Conservation (phyloP, 1,284 basidiomycete species). For the Naganishia sp. region DNA sequence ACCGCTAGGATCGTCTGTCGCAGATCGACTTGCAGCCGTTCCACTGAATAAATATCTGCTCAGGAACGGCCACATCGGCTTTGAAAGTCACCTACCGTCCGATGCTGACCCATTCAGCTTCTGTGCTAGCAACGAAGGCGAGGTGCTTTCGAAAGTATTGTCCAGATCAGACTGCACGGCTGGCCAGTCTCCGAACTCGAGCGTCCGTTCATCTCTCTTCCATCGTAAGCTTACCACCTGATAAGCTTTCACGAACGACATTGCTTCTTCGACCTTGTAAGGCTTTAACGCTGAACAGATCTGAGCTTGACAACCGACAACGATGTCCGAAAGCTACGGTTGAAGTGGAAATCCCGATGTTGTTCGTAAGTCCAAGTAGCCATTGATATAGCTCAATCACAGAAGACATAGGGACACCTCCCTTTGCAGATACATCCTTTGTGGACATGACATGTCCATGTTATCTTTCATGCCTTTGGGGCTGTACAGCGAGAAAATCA, state of each 20-base stretch:
- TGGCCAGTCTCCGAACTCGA: neutral
- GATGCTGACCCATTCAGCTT: neutral
- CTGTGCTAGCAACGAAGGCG: neutral
- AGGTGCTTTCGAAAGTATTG: neutral
- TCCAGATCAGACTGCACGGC: neutral
- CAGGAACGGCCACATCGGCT: neutral
- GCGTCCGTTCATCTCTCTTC: neutral
- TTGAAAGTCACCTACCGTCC: neutral
- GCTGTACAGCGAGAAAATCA: neutral
- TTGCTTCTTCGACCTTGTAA: neutral
- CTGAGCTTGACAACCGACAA: too few relatives aligned
- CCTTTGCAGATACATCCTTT: conserved; percentile 5
- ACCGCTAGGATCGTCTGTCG: conserved; percentile 32
- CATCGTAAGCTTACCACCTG: conserved; percentile 12
- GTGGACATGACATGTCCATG: neutral
- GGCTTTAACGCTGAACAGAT: neutral
- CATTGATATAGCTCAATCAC: neutral
- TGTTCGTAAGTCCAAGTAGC: neutral
- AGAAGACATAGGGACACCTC: conserved; percentile 8
- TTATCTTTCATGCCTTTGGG: conserved; percentile 4
- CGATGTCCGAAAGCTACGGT: too few relatives aligned
- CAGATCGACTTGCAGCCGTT: conserved; percentile 2
- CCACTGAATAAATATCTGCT: neutral
- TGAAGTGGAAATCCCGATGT: too few relatives aligned
- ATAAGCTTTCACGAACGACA: conserved; percentile 16